Percentiles rank a stretch among this genome's conserved stretches.
phyloP scores from a whole-genome alignment of 805 yeast genomes.

The Cyberlindnera sargentensis region DNA sequence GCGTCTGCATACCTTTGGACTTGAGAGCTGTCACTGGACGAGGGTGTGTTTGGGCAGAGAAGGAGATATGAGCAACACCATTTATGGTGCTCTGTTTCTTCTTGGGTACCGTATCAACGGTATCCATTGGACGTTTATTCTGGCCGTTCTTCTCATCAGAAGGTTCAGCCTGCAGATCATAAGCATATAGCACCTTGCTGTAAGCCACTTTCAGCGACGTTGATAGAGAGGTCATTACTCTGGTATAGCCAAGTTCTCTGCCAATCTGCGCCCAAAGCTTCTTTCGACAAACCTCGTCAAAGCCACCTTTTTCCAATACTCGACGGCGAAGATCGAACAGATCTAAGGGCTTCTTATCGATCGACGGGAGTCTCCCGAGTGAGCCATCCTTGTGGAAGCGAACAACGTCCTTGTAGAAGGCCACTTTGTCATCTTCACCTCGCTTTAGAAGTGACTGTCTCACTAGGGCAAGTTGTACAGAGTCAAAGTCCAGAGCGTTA shows the following conservation, averaged over 20 bases:
- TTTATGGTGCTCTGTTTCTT: neutral
- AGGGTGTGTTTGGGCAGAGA: constrained; percentile 37
- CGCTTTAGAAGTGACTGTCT: neutral
- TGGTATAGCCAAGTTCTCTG: constrained; percentile 67
- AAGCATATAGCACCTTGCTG: constrained; percentile 33
- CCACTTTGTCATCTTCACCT: constrained; percentile 34
- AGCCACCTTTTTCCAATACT: constrained; percentile 64
- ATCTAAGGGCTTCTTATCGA: constrained; percentile 62
- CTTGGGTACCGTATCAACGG: neutral
- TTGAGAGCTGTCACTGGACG: constrained; percentile 40
- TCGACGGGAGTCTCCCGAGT: constrained; percentile 49
- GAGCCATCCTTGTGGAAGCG: constrained; percentile 32
- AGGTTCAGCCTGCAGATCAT: constrained; percentile 19
- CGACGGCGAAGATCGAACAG: constrained; percentile 49
- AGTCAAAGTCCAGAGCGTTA: neutral
- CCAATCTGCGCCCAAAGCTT: constrained; percentile 83
- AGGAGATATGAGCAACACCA: constrained; percentile 33
- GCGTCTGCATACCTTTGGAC: constrained; percentile 44
- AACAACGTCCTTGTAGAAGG: constrained; percentile 41
- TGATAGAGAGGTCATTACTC: constrained; percentile 63
- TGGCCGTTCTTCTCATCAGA: constrained; percentile 8
- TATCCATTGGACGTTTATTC: constrained; percentile 9
- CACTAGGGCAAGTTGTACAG: neutral
- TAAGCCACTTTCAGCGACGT: constrained; percentile 59
- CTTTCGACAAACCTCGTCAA: constrained; percentile 48